Conservation (phyloP, 768 basidiomycete genomes). For the Suillus variegatus region DNA sequence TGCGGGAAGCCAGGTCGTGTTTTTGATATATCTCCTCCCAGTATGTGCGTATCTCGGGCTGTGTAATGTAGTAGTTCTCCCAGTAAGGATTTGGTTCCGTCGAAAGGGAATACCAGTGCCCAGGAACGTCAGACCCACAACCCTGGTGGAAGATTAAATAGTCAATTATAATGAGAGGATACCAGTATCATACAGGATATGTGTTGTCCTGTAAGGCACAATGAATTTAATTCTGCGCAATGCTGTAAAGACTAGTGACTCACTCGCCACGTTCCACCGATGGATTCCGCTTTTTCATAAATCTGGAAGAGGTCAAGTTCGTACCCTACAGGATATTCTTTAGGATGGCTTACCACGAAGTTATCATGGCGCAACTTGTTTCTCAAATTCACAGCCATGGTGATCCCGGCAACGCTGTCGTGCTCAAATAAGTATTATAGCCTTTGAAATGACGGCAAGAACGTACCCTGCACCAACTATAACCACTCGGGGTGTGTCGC, state of each 20-base stretch:
- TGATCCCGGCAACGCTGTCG: conserved; percentile 47
- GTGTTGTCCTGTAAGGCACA: conserved; percentile 46
- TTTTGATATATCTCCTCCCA: conserved; percentile 50
- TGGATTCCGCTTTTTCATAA: conserved; percentile 46
- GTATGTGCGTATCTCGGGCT: conserved; percentile 53
- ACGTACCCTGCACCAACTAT: conserved; percentile 54
- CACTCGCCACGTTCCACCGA: conserved; percentile 63
- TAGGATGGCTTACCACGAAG: conserved; percentile 42
- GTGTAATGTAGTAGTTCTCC: conserved; percentile 45
- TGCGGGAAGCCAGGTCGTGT: conserved; percentile 40
- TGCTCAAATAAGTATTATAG: neutral
- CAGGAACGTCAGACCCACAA: conserved; percentile 57
- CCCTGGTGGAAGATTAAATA: conserved; percentile 26
- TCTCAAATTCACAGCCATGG: conserved; percentile 49
- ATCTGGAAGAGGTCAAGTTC: conserved; percentile 36
- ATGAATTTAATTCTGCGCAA: neutral
- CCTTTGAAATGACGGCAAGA: neutral
- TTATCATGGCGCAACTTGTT: conserved; percentile 44
- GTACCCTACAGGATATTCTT: conserved; percentile 3
- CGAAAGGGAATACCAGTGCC: conserved; percentile 57
- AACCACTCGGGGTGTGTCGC: conserved; percentile 37
- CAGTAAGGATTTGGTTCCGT: conserved; percentile 55
- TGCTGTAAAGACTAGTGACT: conserved; percentile 30
- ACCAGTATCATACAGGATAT: conserved; percentile 45
- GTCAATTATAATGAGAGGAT: neutral